These are phyloP conservation scores for Fraxinus anomala DNA, from an alignment of 257 asterid species.

Conservation along the genomic window DNA sequence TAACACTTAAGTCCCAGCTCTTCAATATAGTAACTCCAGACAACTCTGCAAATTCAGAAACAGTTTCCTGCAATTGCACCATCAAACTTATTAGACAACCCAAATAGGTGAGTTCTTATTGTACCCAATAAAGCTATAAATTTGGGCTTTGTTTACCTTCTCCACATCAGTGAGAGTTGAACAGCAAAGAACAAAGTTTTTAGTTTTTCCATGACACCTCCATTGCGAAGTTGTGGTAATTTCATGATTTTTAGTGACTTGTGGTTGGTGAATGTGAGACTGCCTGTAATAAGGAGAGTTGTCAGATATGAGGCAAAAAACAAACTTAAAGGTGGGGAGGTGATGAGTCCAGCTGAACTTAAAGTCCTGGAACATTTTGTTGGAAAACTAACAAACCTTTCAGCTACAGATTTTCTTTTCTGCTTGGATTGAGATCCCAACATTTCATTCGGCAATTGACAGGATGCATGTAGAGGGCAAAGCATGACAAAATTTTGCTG, in stretches of 20 bases:
- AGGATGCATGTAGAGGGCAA: constrained; percentile 75
- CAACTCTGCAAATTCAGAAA: constrained; percentile 50
- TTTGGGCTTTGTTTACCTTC: constrained; percentile 52
- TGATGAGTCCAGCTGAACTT: constrained; percentile 8
- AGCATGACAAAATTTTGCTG: constrained; percentile 88
- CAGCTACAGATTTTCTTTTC: constrained; percentile 39
- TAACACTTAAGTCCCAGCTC: constrained; percentile 75
- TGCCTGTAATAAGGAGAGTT: constrained; percentile 38
- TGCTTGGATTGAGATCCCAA: constrained; percentile 43
- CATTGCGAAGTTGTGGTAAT: constrained; percentile 36
- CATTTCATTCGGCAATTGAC: constrained; percentile 62
- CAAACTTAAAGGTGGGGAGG: neutral
- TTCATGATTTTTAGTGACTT: constrained; percentile 37
- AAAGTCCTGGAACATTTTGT: neutral
- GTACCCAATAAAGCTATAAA: neutral
- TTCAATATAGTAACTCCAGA: constrained; percentile 57
- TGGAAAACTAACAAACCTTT: constrained; percentile 44
- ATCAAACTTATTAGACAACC: neutral
- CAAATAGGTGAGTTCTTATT: neutral
- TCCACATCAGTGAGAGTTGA: constrained; percentile 71
- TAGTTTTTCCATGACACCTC: constrained; percentile 52
- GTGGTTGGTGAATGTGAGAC: constrained; percentile 29
- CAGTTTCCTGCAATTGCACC: constrained; percentile 51
- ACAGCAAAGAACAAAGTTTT: constrained; percentile 63
- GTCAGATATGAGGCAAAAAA: neutral